Percentiles rank a stretch among this genome's conserved stretches.
phyloP scores from a whole-genome alignment of 495 filamentous ascomycete genomes.

The Physcia stellaris region DNA sequence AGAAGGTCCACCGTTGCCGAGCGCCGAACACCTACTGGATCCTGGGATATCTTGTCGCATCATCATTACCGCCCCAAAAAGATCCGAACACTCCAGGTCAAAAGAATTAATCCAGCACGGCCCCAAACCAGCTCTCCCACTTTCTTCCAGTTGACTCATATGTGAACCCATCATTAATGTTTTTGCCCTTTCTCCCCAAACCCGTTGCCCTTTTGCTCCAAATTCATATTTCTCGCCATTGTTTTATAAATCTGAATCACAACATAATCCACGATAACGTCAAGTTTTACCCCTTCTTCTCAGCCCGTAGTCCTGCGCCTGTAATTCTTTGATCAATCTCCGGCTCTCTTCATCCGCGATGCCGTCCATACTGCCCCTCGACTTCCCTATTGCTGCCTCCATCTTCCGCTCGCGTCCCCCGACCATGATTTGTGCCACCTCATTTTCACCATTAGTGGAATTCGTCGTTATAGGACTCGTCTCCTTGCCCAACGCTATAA shows the following conservation, averaged over 20 bases:
- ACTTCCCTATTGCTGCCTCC: constrained; percentile 3
- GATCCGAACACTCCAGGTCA: no score
- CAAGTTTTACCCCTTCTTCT: constrained; percentile 25
- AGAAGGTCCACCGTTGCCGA: no score
- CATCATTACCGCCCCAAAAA: no score
- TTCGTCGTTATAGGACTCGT: constrained; percentile 10
- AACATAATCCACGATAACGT: background rate
- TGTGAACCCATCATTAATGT: no score
- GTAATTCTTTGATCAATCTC: constrained; percentile 41
- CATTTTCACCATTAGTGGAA: constrained; percentile 19
- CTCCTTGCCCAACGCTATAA: constrained; percentile 9
- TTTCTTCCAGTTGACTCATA: no score
- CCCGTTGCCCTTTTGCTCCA: background rate
- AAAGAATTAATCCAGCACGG: no score
- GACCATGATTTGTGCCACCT: constrained; percentile 3
- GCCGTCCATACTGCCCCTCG: no score
- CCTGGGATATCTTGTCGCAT: no score
- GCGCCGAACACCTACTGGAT: no score
- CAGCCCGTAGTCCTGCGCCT: constrained; percentile 45
- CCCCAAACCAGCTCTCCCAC: no score
- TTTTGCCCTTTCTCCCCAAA: no score
- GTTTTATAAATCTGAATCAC: background rate
- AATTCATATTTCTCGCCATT: background rate
- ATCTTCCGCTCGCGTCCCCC: background rate
- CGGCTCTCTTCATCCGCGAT: constrained; percentile 41